phyloP scores from a whole-genome alignment of 352 stramenopile genomes.

The Pythium catenulatum region DNA sequence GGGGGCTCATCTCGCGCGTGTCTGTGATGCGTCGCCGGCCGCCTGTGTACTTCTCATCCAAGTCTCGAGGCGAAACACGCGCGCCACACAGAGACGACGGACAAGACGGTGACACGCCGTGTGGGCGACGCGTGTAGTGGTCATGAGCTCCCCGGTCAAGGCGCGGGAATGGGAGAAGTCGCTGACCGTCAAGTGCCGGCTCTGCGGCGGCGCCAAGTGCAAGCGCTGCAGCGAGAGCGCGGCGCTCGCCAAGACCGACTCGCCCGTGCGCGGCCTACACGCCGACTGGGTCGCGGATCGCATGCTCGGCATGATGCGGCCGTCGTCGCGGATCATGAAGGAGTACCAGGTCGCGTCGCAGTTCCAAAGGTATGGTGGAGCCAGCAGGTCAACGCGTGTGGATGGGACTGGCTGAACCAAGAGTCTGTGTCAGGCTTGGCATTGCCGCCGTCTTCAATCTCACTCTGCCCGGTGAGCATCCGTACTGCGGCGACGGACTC shows the following conservation, averaged over 20 bases:
- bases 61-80: too few species aligned
- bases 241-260: constrained; percentile 84
- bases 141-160: constrained; percentile 86
- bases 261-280: constrained; percentile 87
- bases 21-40: too few species aligned
- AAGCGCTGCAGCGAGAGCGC: constrained; percentile 92
- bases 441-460: constrained; percentile 95
- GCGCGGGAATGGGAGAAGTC: constrained; percentile 90
- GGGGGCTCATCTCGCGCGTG: too few species aligned
- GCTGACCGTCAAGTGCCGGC: constrained; percentile 88
- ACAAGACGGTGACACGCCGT: too few species aligned
- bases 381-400: too few species aligned
- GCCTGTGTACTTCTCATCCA: too few species aligned
- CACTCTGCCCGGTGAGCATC: constrained; percentile 94
- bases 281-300: constrained; percentile 93
- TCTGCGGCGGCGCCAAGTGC: constrained; percentile 93
- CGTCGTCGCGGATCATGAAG: constrained; percentile 90
- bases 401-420: too few species aligned
- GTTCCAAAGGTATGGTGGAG: constrained; percentile 91
- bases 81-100: too few species aligned
- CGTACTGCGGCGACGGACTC: constrained; percentile 93
- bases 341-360: constrained; percentile 89
- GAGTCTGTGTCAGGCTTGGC: constrained; percentile 66
- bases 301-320: constrained; percentile 94
- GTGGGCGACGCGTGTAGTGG: too few species aligned